Evolutionary conservation across 2,329 filamentous ascomycete genomes (phyloP), one percentile per base, ranked within the genome.

Genomic region (Cladosporium phlei): DNA sequence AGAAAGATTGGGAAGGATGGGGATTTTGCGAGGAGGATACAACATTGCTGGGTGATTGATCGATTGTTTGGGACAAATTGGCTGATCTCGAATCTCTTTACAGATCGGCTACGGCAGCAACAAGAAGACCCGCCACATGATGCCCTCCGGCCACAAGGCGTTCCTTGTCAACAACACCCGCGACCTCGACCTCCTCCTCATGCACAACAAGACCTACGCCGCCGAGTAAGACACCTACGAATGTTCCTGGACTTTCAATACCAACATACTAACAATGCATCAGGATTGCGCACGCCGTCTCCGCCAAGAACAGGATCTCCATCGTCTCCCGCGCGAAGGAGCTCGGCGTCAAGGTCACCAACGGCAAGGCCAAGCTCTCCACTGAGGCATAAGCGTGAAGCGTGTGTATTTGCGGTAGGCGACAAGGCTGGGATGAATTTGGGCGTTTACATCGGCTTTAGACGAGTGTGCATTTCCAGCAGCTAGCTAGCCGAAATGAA

Each of bases 201-300:
- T 98, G 93, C 93, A 98, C 86, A 97, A 97, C 88, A 85, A 86
- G 73, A 95, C 89, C 75, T 96, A 88, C 77, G 93, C 93, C 71
- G 93, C 93, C 71, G 93, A 98, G 90, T 96, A 89, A 66, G 88
- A 24, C 14, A 24, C 21, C n/a, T 24, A 27, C 21, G 37, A 39
- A 27, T 19, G n/a, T 12, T 25, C 28, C 24, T n/a, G n/a, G 21
- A 20, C 19, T 8, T 2, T 19, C 22, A 21, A 2, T 8, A 5
- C 14, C 32, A 29, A 12, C 11, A 9, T 16, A 43, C 72, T 77
- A 61, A 76, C 56, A 54, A 25, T 8, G 8, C 24, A 35, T 19
- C 63, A 96, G 90, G 83, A 98, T 98, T 73, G 88, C 86, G 72
- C 88, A 95, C 81, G 86, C 88, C 73, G 93, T 98, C 73, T 98